Evolutionary conservation across 2,329 filamentous ascomycete species (phyloP).

Genomic region (Claviceps sorghi): DNA sequence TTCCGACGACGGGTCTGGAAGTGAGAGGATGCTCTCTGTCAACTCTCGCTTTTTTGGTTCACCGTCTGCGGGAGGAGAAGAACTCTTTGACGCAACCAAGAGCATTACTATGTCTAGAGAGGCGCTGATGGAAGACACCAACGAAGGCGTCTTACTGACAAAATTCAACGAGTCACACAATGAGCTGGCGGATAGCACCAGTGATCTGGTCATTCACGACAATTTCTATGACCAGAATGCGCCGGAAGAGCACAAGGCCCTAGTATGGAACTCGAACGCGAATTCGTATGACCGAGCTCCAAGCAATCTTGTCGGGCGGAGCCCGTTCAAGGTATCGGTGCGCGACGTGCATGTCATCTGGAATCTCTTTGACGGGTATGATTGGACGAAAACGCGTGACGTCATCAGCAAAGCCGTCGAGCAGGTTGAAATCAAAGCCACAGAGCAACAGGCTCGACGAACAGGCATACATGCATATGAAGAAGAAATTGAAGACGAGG

Average conservation of each 20-base stretch:
- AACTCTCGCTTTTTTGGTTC: constrained; percentile 35
- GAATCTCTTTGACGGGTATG: constrained; percentile 96
- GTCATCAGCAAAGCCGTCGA: constrained; percentile 78
- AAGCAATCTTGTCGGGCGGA: constrained; percentile 43
- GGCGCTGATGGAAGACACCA: constrained; percentile 21
- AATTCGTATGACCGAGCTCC: constrained; percentile 60
- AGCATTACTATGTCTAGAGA: constrained; percentile 16
- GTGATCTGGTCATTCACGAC: constrained; percentile 58
- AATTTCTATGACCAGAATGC: constrained; percentile 58
- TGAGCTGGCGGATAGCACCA: constrained; percentile 34
- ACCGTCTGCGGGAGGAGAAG: constrained; percentile 26
- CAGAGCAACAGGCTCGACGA: constrained; percentile 51
- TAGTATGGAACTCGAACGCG: constrained; percentile 64
- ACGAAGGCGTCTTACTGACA: constrained; percentile 22
- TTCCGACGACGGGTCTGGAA: constrained; percentile 17
- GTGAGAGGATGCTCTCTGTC: constrained; percentile 22
- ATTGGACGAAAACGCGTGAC: constrained; percentile 80
- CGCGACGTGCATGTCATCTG: constrained; percentile 88
- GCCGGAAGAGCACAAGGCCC: constrained; percentile 47
- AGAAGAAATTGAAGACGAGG: constrained; percentile 66
- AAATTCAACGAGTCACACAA: constrained; percentile 15
- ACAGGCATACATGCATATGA: constrained; percentile 45
- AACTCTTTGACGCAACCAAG: constrained; percentile 33
- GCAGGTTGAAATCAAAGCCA: constrained; percentile 69
- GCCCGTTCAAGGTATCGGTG: constrained; percentile 63